phyloP scores from a whole-genome alignment of 148 eudicot species.

The Nyssa sinensis region DNA sequence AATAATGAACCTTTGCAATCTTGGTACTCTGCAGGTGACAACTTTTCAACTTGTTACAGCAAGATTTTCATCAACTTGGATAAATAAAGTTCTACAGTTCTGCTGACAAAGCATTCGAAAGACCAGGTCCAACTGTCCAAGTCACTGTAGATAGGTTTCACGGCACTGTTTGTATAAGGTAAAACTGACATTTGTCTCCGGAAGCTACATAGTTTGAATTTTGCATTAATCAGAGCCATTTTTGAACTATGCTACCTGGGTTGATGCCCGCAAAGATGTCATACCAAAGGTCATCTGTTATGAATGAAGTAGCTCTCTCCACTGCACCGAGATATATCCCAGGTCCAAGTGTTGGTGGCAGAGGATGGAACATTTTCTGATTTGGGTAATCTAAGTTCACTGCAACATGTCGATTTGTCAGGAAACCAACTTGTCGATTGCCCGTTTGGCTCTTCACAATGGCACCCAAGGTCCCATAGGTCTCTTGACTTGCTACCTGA shows the following conservation, averaged over 20 bases:
- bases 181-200: background rate
- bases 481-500: slow-evolving; percentile 98
- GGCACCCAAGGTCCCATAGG: slow-evolving; percentile 96
- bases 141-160: background rate
- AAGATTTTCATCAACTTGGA: slow-evolving; percentile 2
- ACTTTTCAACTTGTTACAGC: background rate
- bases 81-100: too few relatives aligned
- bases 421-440: slow-evolving; percentile 89
- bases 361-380: slow-evolving; percentile 98
- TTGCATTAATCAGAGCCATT: background rate
- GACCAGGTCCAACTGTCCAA: too few relatives aligned
- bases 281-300: slow-evolving; percentile 95
- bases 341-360: slow-evolving; percentile 97
- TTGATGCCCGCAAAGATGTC: slow-evolving; percentile 93
- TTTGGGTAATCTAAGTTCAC: slow-evolving; percentile 93
- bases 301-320: slow-evolving; percentile 96
- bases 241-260: slow-evolving; percentile 62
- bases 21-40: background rate
- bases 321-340: slow-evolving; percentile 96
- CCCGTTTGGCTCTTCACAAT: slow-evolving; percentile 96
- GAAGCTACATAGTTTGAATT: background rate
- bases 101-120: background rate
- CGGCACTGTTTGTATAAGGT: background rate
- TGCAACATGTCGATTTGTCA: slow-evolving; percentile 94
- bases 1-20: background rate